Evolutionary conservation across 805 yeast genomes (phyloP), one percentile per base, ranked within the genome.

Genomic region (Metschnikowia reukaufii): DNA sequence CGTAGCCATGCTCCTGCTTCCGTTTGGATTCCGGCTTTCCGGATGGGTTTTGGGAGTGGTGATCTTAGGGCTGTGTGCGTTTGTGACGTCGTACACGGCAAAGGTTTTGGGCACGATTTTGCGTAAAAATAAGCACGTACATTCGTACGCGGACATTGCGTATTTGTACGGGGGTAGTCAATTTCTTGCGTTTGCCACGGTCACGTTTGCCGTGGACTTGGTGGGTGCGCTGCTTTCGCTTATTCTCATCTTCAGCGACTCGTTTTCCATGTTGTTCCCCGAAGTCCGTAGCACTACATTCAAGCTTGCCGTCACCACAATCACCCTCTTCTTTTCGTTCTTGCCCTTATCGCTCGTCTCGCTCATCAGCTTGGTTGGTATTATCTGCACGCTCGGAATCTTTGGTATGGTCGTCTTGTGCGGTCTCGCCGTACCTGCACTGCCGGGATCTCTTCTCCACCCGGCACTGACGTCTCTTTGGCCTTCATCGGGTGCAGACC

Each of bases 71-170:
- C 47, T 63, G 1, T 74, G 81, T 46, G 82, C 84, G 0, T 39
- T 74, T n/a, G 56, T 71, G 3, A 80, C 88, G 0, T 68, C 73
- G 47, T 64, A 70, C 51, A 78, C 87, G 0, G 86, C 86, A 1
- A 68, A 75, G 32, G 57, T 81, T 15, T 61, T 83, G 53, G 83
- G 92, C 12, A 75, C 78, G 49, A 83, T 96, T 54, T 76, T 89
- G 76, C 89, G 84, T 51, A 84, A 89, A 0, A 94, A 89, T 66
- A 83, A 79, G 13, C 83, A 94, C 0, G 67, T 89, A 44, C 82
- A 85, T 74, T 86, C 96, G 0, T 90, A 89, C 63, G 95, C 96
- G 0, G 97, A 90, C 67, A 73, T 90, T 40, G 96, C 95, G 3
- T 84, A 80, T 57, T 87, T 88, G n/a, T 86, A 91, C 0, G 88